Evolutionary conservation across 306 rosid species (phyloP).

Genomic region (Prunus salicina): DNA sequence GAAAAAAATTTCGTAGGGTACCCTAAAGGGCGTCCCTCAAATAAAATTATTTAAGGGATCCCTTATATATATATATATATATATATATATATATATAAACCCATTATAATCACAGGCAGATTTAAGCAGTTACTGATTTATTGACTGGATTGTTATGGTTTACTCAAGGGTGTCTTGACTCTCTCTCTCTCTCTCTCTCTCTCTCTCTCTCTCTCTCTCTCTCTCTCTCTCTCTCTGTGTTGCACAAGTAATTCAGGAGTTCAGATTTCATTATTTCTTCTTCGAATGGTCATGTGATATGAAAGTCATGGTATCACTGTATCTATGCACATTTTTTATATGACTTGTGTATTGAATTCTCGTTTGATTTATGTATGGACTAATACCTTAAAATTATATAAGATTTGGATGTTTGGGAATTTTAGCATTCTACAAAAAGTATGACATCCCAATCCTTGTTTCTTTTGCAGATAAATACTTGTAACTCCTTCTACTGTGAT

Average conservation of each 20-base stretch:
- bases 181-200: neutral
- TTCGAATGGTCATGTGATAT: neutral
- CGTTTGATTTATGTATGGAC: neutral
- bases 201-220: neutral
- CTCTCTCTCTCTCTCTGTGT: neutral
- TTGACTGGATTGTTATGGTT: neutral
- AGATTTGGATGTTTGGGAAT: slow-evolving; percentile 8
- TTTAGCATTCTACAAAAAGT: slow-evolving; percentile 1
- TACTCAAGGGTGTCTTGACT: neutral
- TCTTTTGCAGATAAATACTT: slow-evolving; percentile 78
- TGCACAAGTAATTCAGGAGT: neutral
- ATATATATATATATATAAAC: neutral
- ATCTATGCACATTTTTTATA: neutral
- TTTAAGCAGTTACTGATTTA: neutral
- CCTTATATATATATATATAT: neutral
- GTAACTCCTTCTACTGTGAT: slow-evolving; percentile 91
- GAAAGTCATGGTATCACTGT: neutral
- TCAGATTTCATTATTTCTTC: neutral
- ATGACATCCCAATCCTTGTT: slow-evolving; percentile 19
- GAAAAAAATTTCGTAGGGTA: no score
- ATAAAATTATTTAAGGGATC: no score
- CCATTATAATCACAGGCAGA: neutral
- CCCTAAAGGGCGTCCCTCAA: no score
- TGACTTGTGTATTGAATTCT: neutral
- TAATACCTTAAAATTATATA: neutral